These are phyloP conservation scores for Neonectria neomacrospora DNA, from an alignment of 2,329 filamentous ascomycete species.

Conservation along the genomic window DNA sequence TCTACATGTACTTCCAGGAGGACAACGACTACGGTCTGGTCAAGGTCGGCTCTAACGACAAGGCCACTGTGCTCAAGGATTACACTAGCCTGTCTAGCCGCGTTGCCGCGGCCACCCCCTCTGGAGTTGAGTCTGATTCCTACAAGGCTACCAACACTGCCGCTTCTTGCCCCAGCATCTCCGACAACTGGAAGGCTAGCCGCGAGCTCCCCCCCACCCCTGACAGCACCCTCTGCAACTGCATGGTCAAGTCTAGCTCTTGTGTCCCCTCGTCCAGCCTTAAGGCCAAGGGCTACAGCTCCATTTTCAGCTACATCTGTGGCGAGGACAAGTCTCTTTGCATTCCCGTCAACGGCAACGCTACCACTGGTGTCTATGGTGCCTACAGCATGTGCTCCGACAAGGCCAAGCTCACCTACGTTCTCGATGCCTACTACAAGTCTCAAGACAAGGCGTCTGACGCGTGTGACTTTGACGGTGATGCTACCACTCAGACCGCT, in stretches of 20 bases:
- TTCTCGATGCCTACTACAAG: slow-evolving; percentile 78
- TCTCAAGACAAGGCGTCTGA: slow-evolving; percentile 61
- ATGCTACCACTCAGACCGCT: slow-evolving; percentile 66
- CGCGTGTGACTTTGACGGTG: slow-evolving; percentile 78
- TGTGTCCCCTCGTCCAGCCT: slow-evolving; percentile 74
- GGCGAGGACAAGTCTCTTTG: slow-evolving; percentile 67
- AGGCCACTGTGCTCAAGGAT: slow-evolving; percentile 76
- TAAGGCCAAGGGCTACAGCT: slow-evolving; percentile 67
- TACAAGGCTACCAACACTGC: slow-evolving; percentile 82
- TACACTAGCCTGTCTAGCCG: slow-evolving; percentile 78
- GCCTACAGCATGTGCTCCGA: slow-evolving; percentile 81
- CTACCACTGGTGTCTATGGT: slow-evolving; percentile 75
- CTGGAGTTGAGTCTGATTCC: slow-evolving; percentile 69
- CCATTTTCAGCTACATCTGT: slow-evolving; percentile 81
- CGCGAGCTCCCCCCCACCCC: slow-evolving; percentile 82
- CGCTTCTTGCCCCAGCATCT: slow-evolving; percentile 76
- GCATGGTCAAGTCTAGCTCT: slow-evolving; percentile 80
- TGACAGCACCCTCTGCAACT: slow-evolving; percentile 81
- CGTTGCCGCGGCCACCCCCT: slow-evolving; percentile 75
- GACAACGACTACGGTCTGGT: slow-evolving; percentile 89
- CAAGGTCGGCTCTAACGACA: slow-evolving; percentile 62
- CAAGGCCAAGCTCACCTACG: slow-evolving; percentile 77
- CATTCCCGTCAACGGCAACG: slow-evolving; percentile 74
- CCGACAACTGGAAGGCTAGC: slow-evolving; percentile 71
- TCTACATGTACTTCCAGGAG: slow-evolving; percentile 99